Conservation (phyloP, 331 rosid species). For the Phaseolus coccineus region DNA sequence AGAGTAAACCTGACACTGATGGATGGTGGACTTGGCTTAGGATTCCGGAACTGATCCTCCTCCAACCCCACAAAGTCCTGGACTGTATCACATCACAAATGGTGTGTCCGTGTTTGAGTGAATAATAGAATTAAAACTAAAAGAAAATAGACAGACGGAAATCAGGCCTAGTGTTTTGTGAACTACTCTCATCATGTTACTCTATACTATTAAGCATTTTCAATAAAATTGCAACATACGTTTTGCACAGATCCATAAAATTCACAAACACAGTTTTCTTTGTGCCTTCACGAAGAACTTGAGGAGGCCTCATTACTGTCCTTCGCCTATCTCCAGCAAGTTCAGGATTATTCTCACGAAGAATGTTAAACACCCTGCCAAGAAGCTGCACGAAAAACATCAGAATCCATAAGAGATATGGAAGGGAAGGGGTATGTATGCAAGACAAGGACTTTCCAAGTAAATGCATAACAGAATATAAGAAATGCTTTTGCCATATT, state of each 20-base stretch:
- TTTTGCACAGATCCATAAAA: conserved; percentile 97
- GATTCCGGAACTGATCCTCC: background rate
- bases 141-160: background rate
- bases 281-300: conserved; percentile 99
- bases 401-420: background rate
- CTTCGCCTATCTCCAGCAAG: conserved; percentile 92
- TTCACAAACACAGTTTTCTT: conserved; percentile 98
- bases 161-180: background rate
- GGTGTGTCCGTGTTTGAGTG: background rate
- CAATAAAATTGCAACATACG: conserved; percentile 57
- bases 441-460: background rate
- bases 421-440: background rate
- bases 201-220: background rate
- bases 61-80: background rate
- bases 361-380: conserved; percentile 90
- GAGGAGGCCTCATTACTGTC: conserved; percentile 99
- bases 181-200: background rate
- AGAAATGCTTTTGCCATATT: background rate
- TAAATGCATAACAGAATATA: background rate
- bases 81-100: background rate
- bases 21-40: background rate
- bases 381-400: conserved; percentile 68
- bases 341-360: conserved; percentile 91
- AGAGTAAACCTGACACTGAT: background rate
- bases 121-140: background rate